Evolutionary conservation across 192 early-diverging fungal genomes (phyloP), one percentile per base, ranked within the genome.

Genomic region (Dissophora globulifera): DNA sequence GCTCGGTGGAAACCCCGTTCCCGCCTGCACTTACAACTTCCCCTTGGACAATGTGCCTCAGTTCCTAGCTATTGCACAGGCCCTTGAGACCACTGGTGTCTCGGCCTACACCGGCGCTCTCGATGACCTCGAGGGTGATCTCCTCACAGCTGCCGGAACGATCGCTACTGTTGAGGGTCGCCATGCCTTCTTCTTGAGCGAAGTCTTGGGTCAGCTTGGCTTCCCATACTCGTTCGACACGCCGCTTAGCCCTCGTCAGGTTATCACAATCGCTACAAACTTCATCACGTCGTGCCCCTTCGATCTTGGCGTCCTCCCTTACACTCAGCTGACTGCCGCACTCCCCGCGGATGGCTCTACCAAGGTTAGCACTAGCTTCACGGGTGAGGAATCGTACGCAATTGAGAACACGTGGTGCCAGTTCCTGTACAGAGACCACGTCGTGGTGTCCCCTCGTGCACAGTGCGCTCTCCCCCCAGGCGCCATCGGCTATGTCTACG

Each of bases 1-100:
- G 19, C 25, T 63, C 15, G 50, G 63, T 3, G 47, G 35, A n/a
- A 40, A 31, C 1, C 60, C 69, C 19, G 52, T 63, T 20, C 60
- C 60, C 22, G 26, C 17, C 23, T 72, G 69, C 54, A 50, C 52
- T 5, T 63, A 58, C 60, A 58, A 38, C 13, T 58, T 72, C 60
- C 69, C 69, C 0, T 41, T 85, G 38, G 61, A 71, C 45, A 78
- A 71, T 23, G 62, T 86, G 23, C 42, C 58, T 38, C 57, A 53
- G 29, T 86, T 86, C 66, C 16, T 86, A n/a, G 78, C 82, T 12
- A 65, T 72, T 31, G 86, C 84, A n/a, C 67, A 67, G n/a, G 65
- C 71, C 20, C 60, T 89, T 13, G 84, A 89, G 62, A 69, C 57
- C 6, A 82, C 78, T 2, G 87, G 85, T 51, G 80, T 80, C 29